phyloP scores from a whole-genome alignment of 805 yeast genomes.

The Metschnikowia vanudenii region DNA sequence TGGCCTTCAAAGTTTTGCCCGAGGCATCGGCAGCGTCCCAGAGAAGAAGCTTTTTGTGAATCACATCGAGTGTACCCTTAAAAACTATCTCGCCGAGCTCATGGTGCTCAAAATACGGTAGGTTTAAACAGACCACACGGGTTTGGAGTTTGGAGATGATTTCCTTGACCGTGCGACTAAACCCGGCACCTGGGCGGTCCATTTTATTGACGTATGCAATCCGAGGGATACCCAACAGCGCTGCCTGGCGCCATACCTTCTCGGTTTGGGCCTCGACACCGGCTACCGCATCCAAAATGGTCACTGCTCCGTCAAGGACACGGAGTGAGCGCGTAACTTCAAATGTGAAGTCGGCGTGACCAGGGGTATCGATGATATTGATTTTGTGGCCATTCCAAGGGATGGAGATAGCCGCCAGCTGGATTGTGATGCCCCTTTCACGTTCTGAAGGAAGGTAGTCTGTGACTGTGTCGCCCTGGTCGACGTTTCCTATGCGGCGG shows the following conservation, averaged over 20 bases:
- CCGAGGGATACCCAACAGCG: slow-evolving; percentile 63
- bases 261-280: slow-evolving; percentile 99
- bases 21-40: slow-evolving; percentile 47
- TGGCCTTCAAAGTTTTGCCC: slow-evolving; percentile 53
- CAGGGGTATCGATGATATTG: slow-evolving; percentile 94
- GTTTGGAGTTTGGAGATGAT: slow-evolving; percentile 74
- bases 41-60: slow-evolving; percentile 55
- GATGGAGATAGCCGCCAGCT: slow-evolving; percentile 90
- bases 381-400: slow-evolving; percentile 78
- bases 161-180: slow-evolving; percentile 83
- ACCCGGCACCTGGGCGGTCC: slow-evolving; percentile 97
- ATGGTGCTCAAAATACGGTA: slow-evolving; percentile 60
- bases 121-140: slow-evolving; percentile 67
- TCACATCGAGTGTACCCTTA: slow-evolving; percentile 72
- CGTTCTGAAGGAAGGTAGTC: slow-evolving; percentile 90
- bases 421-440: slow-evolving; percentile 92
- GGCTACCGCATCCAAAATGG: slow-evolving; percentile 91
- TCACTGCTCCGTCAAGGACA: slow-evolving; percentile 92
- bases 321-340: slow-evolving; percentile 88
- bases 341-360: slow-evolving; percentile 96
- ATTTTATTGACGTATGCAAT: slow-evolving; percentile 86
- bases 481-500: slow-evolving; percentile 83
- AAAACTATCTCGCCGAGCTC: slow-evolving; percentile 43
- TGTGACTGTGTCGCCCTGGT: slow-evolving; percentile 94
- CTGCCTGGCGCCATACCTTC: slow-evolving; percentile 92